phyloP scores from a whole-genome alignment of 2,329 filamentous ascomycete genomes.

The Botryosphaeria dothidea region DNA sequence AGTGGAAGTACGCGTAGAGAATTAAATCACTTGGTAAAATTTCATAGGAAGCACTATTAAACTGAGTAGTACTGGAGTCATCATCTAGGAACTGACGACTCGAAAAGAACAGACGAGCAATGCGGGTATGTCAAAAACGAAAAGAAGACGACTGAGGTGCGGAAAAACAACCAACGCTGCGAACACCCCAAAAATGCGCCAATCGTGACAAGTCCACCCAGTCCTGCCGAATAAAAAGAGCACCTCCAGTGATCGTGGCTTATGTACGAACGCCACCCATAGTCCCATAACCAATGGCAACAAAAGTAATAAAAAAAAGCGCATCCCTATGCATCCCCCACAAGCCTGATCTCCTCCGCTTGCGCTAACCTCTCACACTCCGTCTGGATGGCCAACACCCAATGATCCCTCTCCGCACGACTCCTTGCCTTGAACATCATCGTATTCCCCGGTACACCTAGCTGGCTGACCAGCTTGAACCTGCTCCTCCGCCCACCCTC shows the following conservation, averaged over 20 bases:
- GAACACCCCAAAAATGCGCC: no score
- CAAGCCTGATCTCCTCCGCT: slow-evolving; percentile 48
- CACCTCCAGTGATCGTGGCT: no score
- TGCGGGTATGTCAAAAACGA: not conserved
- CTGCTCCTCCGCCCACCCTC: slow-evolving; percentile 33
- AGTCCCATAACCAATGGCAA: no score
- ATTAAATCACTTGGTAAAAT: no score
- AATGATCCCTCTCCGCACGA: slow-evolving; percentile 66
- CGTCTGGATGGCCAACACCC: slow-evolving; percentile 65
- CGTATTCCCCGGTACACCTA: slow-evolving; percentile 62
- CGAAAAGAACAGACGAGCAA: not conserved
- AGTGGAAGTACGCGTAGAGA: no score
- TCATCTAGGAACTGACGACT: no score
- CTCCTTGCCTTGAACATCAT: slow-evolving; percentile 68
- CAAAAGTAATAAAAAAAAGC: no score
- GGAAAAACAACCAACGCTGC: not conserved
- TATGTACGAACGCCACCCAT: no score
- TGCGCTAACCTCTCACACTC: slow-evolving; percentile 64
- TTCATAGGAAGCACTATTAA: no score
- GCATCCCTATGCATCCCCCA: not conserved
- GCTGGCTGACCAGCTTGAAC: slow-evolving; percentile 60
- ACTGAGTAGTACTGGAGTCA: no score
- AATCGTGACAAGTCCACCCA: no score
- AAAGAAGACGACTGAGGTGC: not conserved
- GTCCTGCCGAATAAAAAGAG: no score